A percentile compares a stretch with the other conserved stretches of the same genome.
phyloP scores from a whole-genome alignment of 192 early-diverging fungal species.

The Tieghemiomyces parasiticus region DNA sequence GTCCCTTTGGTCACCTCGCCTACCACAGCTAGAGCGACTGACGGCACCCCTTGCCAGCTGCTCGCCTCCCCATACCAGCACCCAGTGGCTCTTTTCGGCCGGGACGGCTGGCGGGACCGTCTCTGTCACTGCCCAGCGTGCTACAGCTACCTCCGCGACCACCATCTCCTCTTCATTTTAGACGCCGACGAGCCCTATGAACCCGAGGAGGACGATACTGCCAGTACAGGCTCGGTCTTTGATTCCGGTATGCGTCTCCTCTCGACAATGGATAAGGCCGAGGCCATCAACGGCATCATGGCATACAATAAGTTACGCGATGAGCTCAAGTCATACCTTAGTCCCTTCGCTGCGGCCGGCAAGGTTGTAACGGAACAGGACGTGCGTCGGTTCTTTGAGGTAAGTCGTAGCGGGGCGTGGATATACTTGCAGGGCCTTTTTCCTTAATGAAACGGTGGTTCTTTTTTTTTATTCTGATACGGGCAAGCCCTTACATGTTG shows the following conservation, averaged over 20 bases:
- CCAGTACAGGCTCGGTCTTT: slow-evolving; percentile 45
- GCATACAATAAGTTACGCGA: slow-evolving; percentile 55
- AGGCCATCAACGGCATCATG: slow-evolving; percentile 61
- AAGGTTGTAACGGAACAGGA: slow-evolving; percentile 58
- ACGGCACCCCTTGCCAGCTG: slow-evolving; percentile 16
- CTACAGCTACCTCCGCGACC: slow-evolving; percentile 25
- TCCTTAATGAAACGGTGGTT: too few relatives aligned
- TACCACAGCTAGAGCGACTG: slow-evolving; percentile 13
- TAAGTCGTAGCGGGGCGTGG: too few relatives aligned
- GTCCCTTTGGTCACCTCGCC: too few relatives aligned
- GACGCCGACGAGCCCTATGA: slow-evolving; percentile 51
- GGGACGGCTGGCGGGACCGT: slow-evolving; percentile 53
- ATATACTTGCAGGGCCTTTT: too few relatives aligned
- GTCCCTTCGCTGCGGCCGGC: slow-evolving; percentile 55
- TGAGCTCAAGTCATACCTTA: slow-evolving; percentile 50
- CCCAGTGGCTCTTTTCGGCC: slow-evolving; percentile 47
- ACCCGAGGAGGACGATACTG: slow-evolving; percentile 68
- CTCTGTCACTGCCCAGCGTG: slow-evolving; percentile 59
- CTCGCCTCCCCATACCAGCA: slow-evolving; percentile 23
- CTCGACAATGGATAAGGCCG: slow-evolving; percentile 47
- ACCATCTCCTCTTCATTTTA: slow-evolving; percentile 34
- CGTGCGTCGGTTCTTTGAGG: slow-evolving; percentile 58
- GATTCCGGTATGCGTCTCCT: slow-evolving; percentile 66
- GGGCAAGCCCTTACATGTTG: too few relatives aligned
- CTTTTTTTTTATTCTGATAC: too few relatives aligned